These are phyloP conservation scores for Neurospora sp. DNA, from an alignment of 495 filamentous ascomycete species.

Conservation along the genomic window DNA sequence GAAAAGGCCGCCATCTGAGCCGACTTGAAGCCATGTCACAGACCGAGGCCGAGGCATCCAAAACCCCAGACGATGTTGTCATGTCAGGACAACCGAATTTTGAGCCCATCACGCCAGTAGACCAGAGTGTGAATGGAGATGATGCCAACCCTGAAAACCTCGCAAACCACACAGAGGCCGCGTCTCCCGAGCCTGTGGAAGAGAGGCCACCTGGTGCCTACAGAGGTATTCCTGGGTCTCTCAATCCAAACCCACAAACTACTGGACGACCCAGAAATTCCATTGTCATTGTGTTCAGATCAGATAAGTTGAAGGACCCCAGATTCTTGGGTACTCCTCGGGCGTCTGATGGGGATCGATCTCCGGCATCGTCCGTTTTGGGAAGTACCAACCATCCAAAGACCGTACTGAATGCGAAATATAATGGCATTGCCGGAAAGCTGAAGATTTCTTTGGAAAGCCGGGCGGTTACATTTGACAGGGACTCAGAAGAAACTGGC, in stretches of 20 bases:
- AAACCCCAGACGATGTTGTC: neutral
- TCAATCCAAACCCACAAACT: slow-evolving; percentile 8
- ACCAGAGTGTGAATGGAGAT: neutral
- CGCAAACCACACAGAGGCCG: neutral
- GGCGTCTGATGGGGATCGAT: neutral
- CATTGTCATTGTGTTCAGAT: slow-evolving; percentile 25
- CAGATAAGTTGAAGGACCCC: slow-evolving; percentile 19
- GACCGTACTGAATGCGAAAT: slow-evolving; percentile 8
- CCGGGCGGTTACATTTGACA: slow-evolving; percentile 4
- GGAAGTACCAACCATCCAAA: neutral
- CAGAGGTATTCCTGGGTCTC: slow-evolving; percentile 12
- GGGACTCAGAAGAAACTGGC: neutral
- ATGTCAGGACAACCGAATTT: neutral
- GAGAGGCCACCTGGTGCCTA: slow-evolving; percentile 5
- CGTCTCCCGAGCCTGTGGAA: neutral
- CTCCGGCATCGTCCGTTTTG: neutral
- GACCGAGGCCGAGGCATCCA: neutral
- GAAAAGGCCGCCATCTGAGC: slow-evolving; percentile 16
- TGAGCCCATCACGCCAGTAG: neutral
- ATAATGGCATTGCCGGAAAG: slow-evolving; percentile 9
- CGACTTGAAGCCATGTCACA: neutral
- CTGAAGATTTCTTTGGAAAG: slow-evolving; percentile 3
- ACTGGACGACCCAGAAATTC: slow-evolving; percentile 15
- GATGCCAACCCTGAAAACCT: neutral
- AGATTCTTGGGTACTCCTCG: slow-evolving; percentile 5